Percentiles rank a stretch among this genome's conserved stretches.
Conservation (phyloP, 495 filamentous ascomycete species). For the Astrothelium macrocarpum region DNA sequence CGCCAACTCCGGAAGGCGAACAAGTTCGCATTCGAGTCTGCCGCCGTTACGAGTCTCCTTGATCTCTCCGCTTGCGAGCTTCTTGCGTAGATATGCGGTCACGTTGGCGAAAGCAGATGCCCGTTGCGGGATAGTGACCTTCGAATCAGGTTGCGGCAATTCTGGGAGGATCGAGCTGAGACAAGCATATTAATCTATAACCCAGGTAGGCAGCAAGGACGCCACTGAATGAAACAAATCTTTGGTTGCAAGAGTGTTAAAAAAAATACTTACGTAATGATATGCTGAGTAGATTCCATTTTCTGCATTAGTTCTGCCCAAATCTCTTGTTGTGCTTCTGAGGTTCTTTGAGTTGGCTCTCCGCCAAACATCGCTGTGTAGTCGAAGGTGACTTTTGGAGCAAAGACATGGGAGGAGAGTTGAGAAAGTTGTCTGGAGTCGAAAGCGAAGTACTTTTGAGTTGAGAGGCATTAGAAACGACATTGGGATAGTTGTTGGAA, state of each 20-base stretch:
- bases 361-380: constrained; percentile 1
- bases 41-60: not conserved
- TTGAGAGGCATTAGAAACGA: not conserved
- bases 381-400: not conserved
- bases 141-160: not conserved
- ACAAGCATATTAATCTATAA: not conserved
- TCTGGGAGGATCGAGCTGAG: not conserved
- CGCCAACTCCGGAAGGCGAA: not conserved
- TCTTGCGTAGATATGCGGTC: not conserved
- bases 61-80: not conserved
- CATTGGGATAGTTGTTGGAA: not conserved
- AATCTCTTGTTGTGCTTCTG: not conserved
- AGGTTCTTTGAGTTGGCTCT: not conserved
- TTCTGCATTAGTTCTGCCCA: constrained; percentile 2
- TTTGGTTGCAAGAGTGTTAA: not conserved
- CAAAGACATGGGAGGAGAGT: not conserved
- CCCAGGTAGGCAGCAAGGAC: not conserved
- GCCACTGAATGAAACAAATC: not conserved
- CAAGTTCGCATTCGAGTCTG: not conserved
- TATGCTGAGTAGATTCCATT: not conserved
- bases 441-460: not conserved
- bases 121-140: not conserved
- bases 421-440: not conserved
- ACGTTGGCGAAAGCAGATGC: not conserved
- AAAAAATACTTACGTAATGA: not conserved